A percentile compares a stretch with the other conserved stretches of the same genome.
Conservation (phyloP, 768 basidiomycete species). For the Boletus speciosus region DNA sequence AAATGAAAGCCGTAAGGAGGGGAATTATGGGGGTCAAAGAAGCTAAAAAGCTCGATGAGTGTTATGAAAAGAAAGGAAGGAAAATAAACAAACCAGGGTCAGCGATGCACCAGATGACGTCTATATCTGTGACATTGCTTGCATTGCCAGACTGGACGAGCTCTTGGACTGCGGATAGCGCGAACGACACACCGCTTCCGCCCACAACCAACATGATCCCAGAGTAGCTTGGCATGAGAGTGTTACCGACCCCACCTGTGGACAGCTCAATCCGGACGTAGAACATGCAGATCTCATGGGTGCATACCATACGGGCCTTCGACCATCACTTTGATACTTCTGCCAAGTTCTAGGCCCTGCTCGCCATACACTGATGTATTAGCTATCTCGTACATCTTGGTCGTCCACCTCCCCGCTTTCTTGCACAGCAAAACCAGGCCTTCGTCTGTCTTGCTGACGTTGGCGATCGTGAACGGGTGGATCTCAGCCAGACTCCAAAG, state of each 20-base stretch:
- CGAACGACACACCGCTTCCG: conserved; percentile 75
- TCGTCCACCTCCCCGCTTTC: conserved; percentile 64
- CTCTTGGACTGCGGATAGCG: conserved; percentile 60
- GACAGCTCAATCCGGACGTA: not conserved
- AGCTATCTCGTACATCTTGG: conserved; percentile 49
- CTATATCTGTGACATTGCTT: conserved; percentile 56
- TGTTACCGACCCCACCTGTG: conserved; percentile 57
- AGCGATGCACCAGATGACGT: conserved; percentile 68
- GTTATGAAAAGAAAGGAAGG: not conserved
- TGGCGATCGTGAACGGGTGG: conserved; percentile 85
- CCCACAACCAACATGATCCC: conserved; percentile 66
- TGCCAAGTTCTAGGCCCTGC: conserved; percentile 23
- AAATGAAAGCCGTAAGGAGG: conserved; percentile 43
- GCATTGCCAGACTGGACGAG: conserved; percentile 47
- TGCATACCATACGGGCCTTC: conserved; percentile 54
- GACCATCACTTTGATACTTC: conserved; percentile 39
- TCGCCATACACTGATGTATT: conserved; percentile 35
- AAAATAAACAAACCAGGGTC: conserved; percentile 42
- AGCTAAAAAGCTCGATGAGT: conserved; percentile 26
- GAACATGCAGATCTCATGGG: not conserved
- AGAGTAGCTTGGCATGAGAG: conserved; percentile 62
- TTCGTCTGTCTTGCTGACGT: conserved; percentile 49
- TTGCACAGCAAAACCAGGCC: conserved; percentile 69
- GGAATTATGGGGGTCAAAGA: conserved; percentile 49
- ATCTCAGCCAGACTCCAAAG: conserved; percentile 53